phyloP scores from a whole-genome alignment of 1,139 yeast species.

The Zygoascus meyerae region DNA sequence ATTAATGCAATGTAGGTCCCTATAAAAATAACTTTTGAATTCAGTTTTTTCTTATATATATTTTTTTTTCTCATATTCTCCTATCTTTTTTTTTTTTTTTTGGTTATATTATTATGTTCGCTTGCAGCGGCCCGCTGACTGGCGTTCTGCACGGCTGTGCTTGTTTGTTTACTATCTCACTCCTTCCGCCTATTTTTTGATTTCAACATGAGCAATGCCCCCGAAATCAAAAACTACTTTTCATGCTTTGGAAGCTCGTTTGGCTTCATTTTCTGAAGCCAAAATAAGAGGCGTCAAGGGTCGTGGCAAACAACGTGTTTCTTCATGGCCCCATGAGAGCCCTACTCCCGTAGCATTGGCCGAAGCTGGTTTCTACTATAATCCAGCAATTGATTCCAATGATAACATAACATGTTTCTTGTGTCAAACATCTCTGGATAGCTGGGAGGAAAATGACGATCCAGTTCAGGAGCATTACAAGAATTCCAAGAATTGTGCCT shows the following conservation, averaged over 20 bases:
- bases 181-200: neutral
- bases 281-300: slow-evolving; percentile 21
- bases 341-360: slow-evolving; percentile 42
- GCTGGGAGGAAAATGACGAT: slow-evolving; percentile 36
- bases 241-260: slow-evolving; percentile 23
- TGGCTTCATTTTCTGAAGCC: slow-evolving; percentile 26
- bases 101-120: too few species aligned
- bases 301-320: slow-evolving; percentile 19
- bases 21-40: too few species aligned
- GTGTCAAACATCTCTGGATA: slow-evolving; percentile 43
- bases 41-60: too few species aligned
- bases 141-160: neutral
- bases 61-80: too few species aligned
- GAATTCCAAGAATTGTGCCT: slow-evolving; percentile 45
- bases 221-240: slow-evolving; percentile 4
- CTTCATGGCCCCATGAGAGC: slow-evolving; percentile 29
- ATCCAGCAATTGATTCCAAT: slow-evolving; percentile 40
- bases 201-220: neutral
- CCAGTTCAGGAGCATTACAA: slow-evolving; percentile 43
- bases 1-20: neutral
- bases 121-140: too few species aligned
- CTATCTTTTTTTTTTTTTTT: too few species aligned
- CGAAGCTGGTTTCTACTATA: slow-evolving; percentile 61
- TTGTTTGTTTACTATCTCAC: neutral
- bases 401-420: slow-evolving; percentile 59